Base-by-base conservation (phyloP, 352 stramenopile genomes). In the Detonula confervacea region DNA sequence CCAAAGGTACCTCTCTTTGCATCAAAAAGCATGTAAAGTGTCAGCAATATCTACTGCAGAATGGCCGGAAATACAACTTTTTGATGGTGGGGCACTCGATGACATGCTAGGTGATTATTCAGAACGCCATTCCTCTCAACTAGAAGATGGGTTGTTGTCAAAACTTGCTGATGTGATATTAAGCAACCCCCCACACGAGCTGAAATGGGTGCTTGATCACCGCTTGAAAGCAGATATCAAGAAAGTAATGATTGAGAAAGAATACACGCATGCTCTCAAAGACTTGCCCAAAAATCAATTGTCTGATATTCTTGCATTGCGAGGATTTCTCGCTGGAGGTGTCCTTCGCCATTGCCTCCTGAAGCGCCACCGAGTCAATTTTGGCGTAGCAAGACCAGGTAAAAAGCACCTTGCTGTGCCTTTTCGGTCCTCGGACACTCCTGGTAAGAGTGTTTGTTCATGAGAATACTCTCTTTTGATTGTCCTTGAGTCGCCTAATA, bases 401-500 rank as follows among this genome's bases (percentile, higher is more conserved):
- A 92, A 91, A 25, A 97, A 96, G 71, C 80, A 83, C 20, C 84
- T 97, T 20, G 94, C 92, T 7, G 93, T 98, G 14, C 95, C 95
- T 18, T 97, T 96, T 64, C 84, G 89, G 64, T 94, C 90, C 14
- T 92, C 92, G 1, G 93, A 97, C 77, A 92, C 96, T 8, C 95
- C n/a, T n/a, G n/a, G n/a, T n/a, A n/a, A n/a, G n/a, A n/a, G n/a
- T n/a, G n/a, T n/a, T n/a, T n/a, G n/a, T n/a, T n/a, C n/a, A n/a
- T n/a, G n/a, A n/a, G n/a, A n/a, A n/a, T n/a, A n/a, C n/a, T n/a
- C n/a, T n/a, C n/a, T n/a, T n/a, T n/a, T n/a, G n/a, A n/a, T n/a
- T n/a, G n/a, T n/a, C n/a, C n/a, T n/a, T n/a, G n/a, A n/a, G n/a
- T n/a, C n/a, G n/a, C n/a, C n/a, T n/a, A n/a, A n/a, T n/a, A n/a